Evolutionary conservation across 495 filamentous ascomycete species (phyloP), one percentile per base, ranked within the genome.

Genomic region (Collariella sp.): DNA sequence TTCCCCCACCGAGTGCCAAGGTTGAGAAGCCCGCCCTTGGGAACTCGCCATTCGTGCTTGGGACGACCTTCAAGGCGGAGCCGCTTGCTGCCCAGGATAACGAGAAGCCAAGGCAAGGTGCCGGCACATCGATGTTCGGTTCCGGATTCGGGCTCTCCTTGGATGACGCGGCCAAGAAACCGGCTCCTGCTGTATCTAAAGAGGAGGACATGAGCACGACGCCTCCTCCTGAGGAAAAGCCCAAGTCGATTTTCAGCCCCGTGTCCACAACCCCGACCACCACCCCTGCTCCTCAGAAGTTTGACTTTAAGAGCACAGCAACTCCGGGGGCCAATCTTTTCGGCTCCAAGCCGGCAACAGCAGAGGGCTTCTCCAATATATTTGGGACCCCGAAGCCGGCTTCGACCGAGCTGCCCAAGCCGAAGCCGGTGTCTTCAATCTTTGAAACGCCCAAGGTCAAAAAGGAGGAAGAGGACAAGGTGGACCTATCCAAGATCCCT

Each of bases 11-110:
- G 1, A 43, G 70, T 10, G 58, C 59, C 16, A 67, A 66, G 43
- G 46, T 44, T 2, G 55, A 51, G 15, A 69, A 77, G 54, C 72
- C 72, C 29, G 64, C 72, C 38, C 84, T 89, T 64, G 81, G 83
- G 15, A 64, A 74, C 33, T 70, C 73, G 47, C 75, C 78, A 0
- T 96, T 96, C 65, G 81, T 82, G 22, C 75, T 96, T 19, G 83
- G 79, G 2, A 87, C 85, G 40, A 85, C 82, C 13, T 96, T 96
- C 70, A 89, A 93, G 66, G 76, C 76, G 26, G 91, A 95, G 63
- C 77, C 77, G 9, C 45, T 59, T 18, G 72, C 76, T 47, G 79
- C 79, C 22, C 79, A 78, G 45, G 82, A 85, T 56, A 82, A 85
- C 57, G 68, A 67, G 18, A 75, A 81, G 10, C 78, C 80, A 35